Percentiles rank a stretch among this genome's conserved stretches.
phyloP scores from a whole-genome alignment of 495 filamentous ascomycete species.

The Podospora comata region DNA sequence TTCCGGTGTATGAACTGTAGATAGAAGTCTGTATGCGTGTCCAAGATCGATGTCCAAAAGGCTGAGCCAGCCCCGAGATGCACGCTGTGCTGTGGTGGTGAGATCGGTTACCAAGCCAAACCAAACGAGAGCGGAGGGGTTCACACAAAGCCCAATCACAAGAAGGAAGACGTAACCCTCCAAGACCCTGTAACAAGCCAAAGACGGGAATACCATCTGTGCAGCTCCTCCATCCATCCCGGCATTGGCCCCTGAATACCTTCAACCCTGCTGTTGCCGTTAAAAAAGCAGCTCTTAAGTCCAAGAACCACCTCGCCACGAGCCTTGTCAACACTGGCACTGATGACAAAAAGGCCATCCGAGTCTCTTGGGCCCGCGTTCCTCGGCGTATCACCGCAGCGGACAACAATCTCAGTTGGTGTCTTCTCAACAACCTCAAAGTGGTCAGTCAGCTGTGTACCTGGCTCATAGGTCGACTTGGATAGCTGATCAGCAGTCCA shows the following conservation, averaged over 20 bases:
- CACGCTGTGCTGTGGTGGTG: not conserved
- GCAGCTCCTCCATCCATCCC: conserved; percentile 52
- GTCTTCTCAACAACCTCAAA: conserved; percentile 72
- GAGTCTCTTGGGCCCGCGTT: conserved; percentile 53
- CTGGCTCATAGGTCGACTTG: conserved; percentile 54
- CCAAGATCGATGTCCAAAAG: not conserved
- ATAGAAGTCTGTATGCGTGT: not conserved
- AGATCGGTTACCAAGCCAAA: not conserved
- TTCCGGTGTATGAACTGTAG: not conserved
- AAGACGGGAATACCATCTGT: conserved; percentile 63
- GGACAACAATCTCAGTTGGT: conserved; percentile 56
- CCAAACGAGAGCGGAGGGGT: not conserved
- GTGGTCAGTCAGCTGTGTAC: conserved; percentile 68
- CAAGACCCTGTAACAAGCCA: conserved; percentile 55
- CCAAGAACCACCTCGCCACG: conserved; percentile 60
- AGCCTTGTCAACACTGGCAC: conserved; percentile 57
- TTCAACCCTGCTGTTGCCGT: conserved; percentile 34
- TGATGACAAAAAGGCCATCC: conserved; percentile 70
- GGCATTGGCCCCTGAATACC: conserved; percentile 55
- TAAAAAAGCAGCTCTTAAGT: conserved; percentile 65
- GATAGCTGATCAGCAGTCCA: conserved; percentile 58
- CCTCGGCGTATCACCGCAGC: conserved; percentile 65
- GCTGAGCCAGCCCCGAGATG: not conserved
- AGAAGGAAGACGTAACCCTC: conserved; percentile 18
- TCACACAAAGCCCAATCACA: conserved; percentile 5